Conservation (phyloP, 2,329 filamentous ascomycete genomes). For the Fusarium brevicatenulatum region DNA sequence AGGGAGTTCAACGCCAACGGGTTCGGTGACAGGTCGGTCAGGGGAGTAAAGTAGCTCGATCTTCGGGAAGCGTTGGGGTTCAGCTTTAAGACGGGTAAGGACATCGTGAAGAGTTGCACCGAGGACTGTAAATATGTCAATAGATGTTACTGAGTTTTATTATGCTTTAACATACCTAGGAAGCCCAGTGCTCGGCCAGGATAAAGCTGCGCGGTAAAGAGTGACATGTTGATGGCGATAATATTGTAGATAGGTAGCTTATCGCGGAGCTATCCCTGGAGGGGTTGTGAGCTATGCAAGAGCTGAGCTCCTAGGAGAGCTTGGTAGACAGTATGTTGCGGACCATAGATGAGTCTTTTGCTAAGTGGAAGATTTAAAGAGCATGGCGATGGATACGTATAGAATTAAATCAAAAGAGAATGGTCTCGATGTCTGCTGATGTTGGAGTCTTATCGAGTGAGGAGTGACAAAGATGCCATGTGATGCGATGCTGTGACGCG, state of each 20-base stretch:
- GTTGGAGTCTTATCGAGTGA: slow-evolving; percentile 20
- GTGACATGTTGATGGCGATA: slow-evolving; percentile 51
- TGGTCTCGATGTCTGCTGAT: slow-evolving; percentile 32
- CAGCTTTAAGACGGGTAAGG: slow-evolving; percentile 86
- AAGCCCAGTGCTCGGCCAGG: slow-evolving; percentile 75
- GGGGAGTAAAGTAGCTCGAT: slow-evolving; percentile 85
- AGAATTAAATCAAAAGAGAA: neutral
- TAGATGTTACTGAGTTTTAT: neutral
- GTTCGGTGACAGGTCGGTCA: slow-evolving; percentile 76
- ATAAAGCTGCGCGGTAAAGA: slow-evolving; percentile 70
- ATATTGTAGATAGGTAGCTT: neutral
- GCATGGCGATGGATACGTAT: neutral
- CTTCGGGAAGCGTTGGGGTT: slow-evolving; percentile 82
- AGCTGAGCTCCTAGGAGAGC: slow-evolving; percentile 27
- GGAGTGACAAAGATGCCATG: slow-evolving; percentile 36
- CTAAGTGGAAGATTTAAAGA: neutral
- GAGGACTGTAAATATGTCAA: slow-evolving; percentile 67
- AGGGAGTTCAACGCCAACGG: slow-evolving; percentile 79
- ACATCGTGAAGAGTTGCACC: slow-evolving; percentile 93
- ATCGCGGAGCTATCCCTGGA: slow-evolving; percentile 35
- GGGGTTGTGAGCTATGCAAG: slow-evolving; percentile 35
- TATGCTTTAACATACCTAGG: slow-evolving; percentile 52
- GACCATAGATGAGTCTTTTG: slow-evolving; percentile 16
- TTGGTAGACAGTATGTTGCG: neutral
- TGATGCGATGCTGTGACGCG: slow-evolving; percentile 37